A percentile compares a stretch with the other conserved stretches of the same genome.
These are phyloP conservation scores for Actinomortierella ambigua DNA, from an alignment of 371 early-diverging fungal genomes.

Conservation along the genomic window DNA sequence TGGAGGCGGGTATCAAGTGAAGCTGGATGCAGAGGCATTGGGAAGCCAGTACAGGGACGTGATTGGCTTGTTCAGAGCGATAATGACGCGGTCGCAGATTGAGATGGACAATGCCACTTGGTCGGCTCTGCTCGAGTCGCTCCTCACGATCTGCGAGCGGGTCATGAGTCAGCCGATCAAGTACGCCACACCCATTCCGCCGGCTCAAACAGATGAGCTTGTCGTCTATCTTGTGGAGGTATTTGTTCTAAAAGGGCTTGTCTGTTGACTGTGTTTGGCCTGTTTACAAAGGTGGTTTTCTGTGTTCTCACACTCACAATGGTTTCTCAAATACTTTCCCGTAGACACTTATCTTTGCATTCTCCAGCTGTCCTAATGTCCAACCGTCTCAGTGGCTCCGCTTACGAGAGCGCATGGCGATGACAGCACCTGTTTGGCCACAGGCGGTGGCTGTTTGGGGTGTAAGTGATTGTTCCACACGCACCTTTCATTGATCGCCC, in stretches of 20 bases:
- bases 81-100: slow-evolving; percentile 60
- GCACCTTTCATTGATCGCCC: no score
- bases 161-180: slow-evolving; percentile 58
- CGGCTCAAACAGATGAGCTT: slow-evolving; percentile 57
- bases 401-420: no score
- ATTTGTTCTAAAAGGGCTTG: slow-evolving; percentile 13
- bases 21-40: slow-evolving; percentile 58
- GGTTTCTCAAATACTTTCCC: no score
- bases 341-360: no score
- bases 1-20: slow-evolving; percentile 28
- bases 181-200: slow-evolving; percentile 52
- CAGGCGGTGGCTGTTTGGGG: slow-evolving; percentile 3
- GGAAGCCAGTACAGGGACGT: slow-evolving; percentile 59
- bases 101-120: slow-evolving; percentile 68
- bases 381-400: no score
- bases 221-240: slow-evolving; percentile 63
- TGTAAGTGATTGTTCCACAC: slow-evolving; percentile 5
- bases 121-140: slow-evolving; percentile 54
- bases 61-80: slow-evolving; percentile 63
- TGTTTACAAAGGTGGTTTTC: slow-evolving; percentile 7
- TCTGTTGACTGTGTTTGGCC: no score
- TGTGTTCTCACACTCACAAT: no score
- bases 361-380: no score
- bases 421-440: not conserved
- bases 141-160: slow-evolving; percentile 61